Percentiles rank a stretch among this genome's conserved stretches.
Conservation (phyloP, 2,329 filamentous ascomycete species). For the Knoxdaviesia capensis region DNA sequence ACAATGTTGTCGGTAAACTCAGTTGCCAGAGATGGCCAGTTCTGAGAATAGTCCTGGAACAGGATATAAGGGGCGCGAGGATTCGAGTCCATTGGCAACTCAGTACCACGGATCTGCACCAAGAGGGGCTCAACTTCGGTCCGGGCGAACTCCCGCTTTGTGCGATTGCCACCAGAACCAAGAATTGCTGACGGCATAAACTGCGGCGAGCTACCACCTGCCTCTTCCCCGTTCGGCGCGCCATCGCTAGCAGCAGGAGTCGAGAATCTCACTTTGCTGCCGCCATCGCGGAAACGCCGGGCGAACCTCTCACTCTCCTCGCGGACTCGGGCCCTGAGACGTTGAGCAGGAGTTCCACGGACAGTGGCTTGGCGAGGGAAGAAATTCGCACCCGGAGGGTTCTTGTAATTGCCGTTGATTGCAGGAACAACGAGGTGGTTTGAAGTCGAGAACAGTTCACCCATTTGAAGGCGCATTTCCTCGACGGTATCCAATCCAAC, state of each 20-base stretch:
- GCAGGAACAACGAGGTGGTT: slow-evolving; percentile 33
- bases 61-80: slow-evolving; percentile 31
- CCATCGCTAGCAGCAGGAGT: slow-evolving; percentile 4
- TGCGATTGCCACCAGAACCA: slow-evolving; percentile 14
- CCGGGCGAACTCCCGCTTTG: slow-evolving; percentile 26
- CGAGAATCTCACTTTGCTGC: slow-evolving; percentile 25
- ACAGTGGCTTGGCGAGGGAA: slow-evolving; percentile 27
- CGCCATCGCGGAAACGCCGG: slow-evolving; percentile 25
- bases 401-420: slow-evolving; percentile 34
- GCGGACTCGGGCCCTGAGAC: slow-evolving; percentile 27
- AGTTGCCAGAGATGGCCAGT: slow-evolving; percentile 29
- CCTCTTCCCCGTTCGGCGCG: not conserved
- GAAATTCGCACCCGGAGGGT: slow-evolving; percentile 28
- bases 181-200: slow-evolving; percentile 9
- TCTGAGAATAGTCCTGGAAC: slow-evolving; percentile 30
- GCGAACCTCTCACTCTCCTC: slow-evolving; percentile 31
- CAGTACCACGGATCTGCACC: slow-evolving; percentile 28
- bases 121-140: slow-evolving; percentile 27
- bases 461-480: slow-evolving; percentile 32
- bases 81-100: slow-evolving; percentile 30
- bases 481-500: slow-evolving; percentile 28
- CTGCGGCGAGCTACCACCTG: slow-evolving; percentile 5
- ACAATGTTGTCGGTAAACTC: slow-evolving; percentile 33
- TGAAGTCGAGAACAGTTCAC: slow-evolving; percentile 28
- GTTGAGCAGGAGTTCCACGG: slow-evolving; percentile 28